Base-by-base conservation (phyloP, 2,329 filamentous ascomycete genomes). In the Sclerotinia spermophila region DNA sequence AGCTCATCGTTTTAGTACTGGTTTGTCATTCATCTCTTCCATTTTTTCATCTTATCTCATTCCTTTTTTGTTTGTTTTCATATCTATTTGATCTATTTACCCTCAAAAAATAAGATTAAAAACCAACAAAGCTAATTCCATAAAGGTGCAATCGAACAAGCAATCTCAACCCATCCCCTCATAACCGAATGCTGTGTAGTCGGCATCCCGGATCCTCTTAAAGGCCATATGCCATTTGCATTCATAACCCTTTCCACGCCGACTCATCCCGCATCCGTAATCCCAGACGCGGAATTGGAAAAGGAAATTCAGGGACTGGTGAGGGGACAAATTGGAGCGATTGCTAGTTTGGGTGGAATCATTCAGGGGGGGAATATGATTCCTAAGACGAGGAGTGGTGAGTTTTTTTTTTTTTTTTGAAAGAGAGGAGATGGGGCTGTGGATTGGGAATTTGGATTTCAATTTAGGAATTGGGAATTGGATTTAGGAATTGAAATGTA, bases 201-300 rank as follows among this genome's bases (percentile, higher is more conserved):
- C 40, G 91, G 92, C 56, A 90, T 97, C 70, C 94, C 94, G 0
- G 94, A 97, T 78, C 81, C 88, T 0, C 84, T 97, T 58, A 98
- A 98, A 80, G 95, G 94, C 27, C 93, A 97, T 76, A 86, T 97
- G 8, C 94, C 95, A 0, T 97, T 98, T 77, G 94, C 94, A 15
- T 97, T 97, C 79, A 85, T 97, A 75, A 90, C 87, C 0, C 83
- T 87, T n/a, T 81, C 83, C 1, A 82, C 85, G 0, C 81, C 84
- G 19, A 79, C 84, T 5, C 85, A 86, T 79, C 86, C 83, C 6
- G 75, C 80, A 2, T 85, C 84, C 13, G 86, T 86, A 15, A 80
- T 86, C 5, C 85, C 85, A 0, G 82, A 84, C 44, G 73, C 78
- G 2, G 70, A 81, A 59, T 77, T 88, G 10, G 79, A 80, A 24